Evolutionary conservation across 306 rosid species (phyloP).

Genomic region (Vicia villosa): DNA sequence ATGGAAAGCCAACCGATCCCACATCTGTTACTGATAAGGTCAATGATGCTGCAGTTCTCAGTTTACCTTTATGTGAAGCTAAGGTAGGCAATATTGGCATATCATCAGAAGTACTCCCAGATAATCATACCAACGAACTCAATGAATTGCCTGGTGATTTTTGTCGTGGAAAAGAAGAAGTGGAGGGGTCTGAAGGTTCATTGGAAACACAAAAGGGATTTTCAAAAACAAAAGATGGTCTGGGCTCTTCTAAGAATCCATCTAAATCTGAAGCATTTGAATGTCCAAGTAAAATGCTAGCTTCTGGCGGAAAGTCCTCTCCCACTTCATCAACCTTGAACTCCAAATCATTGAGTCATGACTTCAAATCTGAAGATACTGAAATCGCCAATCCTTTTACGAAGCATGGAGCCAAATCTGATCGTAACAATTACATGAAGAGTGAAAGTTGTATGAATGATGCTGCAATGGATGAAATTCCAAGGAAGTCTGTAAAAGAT

Average conservation of each 20-base stretch:
- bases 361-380: slow-evolving; percentile 55
- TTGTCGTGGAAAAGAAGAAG: slow-evolving; percentile 56
- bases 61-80: slow-evolving; percentile 49
- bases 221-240: slow-evolving; percentile 55
- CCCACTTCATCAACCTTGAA: slow-evolving; percentile 49
- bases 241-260: slow-evolving; percentile 55
- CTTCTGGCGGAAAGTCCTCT: slow-evolving; percentile 56
- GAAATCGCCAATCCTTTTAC: slow-evolving; percentile 46
- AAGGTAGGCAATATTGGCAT: slow-evolving; percentile 50
- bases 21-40: slow-evolving; percentile 50
- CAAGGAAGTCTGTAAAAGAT: slow-evolving; percentile 66
- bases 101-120: slow-evolving; percentile 48
- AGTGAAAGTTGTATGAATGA: slow-evolving; percentile 59
- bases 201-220: slow-evolving; percentile 45
- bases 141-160: slow-evolving; percentile 50
- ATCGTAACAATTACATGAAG: slow-evolving; percentile 49
- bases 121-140: slow-evolving; percentile 49
- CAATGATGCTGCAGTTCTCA: slow-evolving; percentile 42
- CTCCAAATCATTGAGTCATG: slow-evolving; percentile 48
- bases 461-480: slow-evolving; percentile 57
- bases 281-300: slow-evolving; percentile 48
- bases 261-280: slow-evolving; percentile 52
- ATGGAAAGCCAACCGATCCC: slow-evolving; percentile 48
- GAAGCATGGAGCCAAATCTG: slow-evolving; percentile 53
- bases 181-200: slow-evolving; percentile 56